Percentiles rank a stretch among this genome's conserved stretches.
phyloP scores from a whole-genome alignment of 1,139 yeast genomes.

The Magnusiomyces sp. region DNA sequence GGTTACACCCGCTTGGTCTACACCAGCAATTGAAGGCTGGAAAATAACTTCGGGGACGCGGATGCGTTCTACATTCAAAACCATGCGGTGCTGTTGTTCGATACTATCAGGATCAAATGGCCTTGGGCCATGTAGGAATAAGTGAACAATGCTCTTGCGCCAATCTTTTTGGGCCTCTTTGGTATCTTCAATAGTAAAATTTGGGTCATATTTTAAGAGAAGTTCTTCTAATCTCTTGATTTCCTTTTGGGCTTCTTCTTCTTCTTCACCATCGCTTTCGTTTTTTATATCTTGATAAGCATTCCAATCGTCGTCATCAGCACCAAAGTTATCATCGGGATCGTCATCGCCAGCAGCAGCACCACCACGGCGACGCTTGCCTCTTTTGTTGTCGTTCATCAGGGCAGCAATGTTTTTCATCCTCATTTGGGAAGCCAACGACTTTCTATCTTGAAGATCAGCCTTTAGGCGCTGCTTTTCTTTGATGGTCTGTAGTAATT shows the following conservation, averaged over 20 bases:
- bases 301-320: conserved; percentile 94
- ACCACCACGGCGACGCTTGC: conserved; percentile 27
- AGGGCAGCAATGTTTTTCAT: conserved; percentile 87
- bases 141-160: conserved; percentile 70
- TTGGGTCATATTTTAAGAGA: conserved; percentile 71
- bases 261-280: conserved; percentile 64
- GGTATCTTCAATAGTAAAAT: conserved; percentile 78
- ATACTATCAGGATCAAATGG: conserved; percentile 54
- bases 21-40: conserved; percentile 92
- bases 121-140: conserved; percentile 84
- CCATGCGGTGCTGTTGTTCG: conserved; percentile 79
- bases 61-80: conserved; percentile 81
- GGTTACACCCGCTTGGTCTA: conserved; percentile 86
- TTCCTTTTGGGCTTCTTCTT: conserved; percentile 61
- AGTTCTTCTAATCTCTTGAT: conserved; percentile 63
- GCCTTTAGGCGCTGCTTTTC: conserved; percentile 64
- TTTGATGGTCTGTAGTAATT: conserved; percentile 48
- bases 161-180: conserved; percentile 79
- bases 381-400: conserved; percentile 49
- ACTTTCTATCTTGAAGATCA: conserved; percentile 80
- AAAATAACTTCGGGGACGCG: conserved; percentile 87
- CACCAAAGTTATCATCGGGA: conserved; percentile 91
- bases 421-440: conserved; percentile 83
- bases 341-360: conserved; percentile 51
- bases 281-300: conserved; percentile 78